Base-by-base conservation (phyloP, 306 rosid species). In the Pyrus pyrifolia region DNA sequence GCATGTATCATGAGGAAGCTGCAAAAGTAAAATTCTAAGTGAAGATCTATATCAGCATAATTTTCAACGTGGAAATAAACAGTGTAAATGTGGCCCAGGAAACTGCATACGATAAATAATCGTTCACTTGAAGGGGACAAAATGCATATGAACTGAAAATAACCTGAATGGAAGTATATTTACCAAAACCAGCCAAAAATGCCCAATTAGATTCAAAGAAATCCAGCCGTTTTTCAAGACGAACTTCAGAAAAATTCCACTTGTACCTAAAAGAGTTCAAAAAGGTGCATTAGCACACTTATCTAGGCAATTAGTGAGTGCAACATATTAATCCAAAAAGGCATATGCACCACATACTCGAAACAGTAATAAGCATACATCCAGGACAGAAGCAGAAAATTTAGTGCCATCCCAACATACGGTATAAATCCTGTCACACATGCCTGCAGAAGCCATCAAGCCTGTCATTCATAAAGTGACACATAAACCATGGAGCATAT, bases 281-380 rank as follows among this genome's bases (percentile, higher is more conserved):
- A 33, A 33, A 33, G 46, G 49, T n/a, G 67, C 8, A 73, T 22
- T 44, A 78, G 55, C 69, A 77, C 63, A 82, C 44, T 13, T 64
- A 46, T 58, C 19, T 58, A 66, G 62, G 52, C 71, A 64, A 73
- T 77, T 53, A 35, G 57, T 61, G 35, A 45, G 81, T 52, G 70
- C 31, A 83, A 70, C 71, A 29, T 74, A 68, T 59, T 38, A 78
- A 78, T 63, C 44, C 82, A 70, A 45, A 30, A 69, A 49, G 60
- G 30, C 40, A 59, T 21, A 80, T 22, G 76, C 67, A 68, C 62
- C 84, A 88, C 97, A 46, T 94, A 94, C 98, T 94, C 98, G 73
- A 94, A 94, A 84, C 96, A 87, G 85, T 90, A 94, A 78, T 94
- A 94, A 82, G 98, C 98, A 81, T 95, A 95, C 89, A 95, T 89